Percentiles rank a stretch among this genome's conserved stretches.
phyloP scores from a whole-genome alignment of 2,329 filamentous ascomycete genomes.

The Penicillium sp. region DNA sequence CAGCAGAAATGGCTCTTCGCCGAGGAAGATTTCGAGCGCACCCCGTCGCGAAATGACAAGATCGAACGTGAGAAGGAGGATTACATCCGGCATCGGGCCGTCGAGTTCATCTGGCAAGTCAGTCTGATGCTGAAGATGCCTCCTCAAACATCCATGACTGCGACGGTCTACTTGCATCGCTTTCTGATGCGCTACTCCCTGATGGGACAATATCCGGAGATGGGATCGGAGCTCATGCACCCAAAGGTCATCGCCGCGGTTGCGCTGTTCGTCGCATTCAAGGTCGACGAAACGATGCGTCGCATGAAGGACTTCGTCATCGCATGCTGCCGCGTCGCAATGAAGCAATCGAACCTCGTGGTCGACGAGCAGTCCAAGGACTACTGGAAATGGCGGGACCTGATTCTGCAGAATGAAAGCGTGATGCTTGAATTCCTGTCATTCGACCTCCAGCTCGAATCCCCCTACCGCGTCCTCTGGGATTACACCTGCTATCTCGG shows the following conservation, averaged over 20 bases:
- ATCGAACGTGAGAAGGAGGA: slow-evolving; percentile 76
- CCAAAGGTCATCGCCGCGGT: slow-evolving; percentile 94
- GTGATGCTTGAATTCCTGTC: slow-evolving; percentile 87
- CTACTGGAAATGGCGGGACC: slow-evolving; percentile 97
- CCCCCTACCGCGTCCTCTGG: slow-evolving; percentile 82
- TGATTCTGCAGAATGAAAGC: slow-evolving; percentile 89
- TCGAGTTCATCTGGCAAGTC: slow-evolving; percentile 95
- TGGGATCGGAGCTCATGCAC: slow-evolving; percentile 67
- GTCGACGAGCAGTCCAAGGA: slow-evolving; percentile 98
- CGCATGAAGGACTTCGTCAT: slow-evolving; percentile 96
- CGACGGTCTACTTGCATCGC: slow-evolving; percentile 90
- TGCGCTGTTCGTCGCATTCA: slow-evolving; percentile 89
- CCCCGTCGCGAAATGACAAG: slow-evolving; percentile 83
- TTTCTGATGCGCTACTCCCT: slow-evolving; percentile 83
- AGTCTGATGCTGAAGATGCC: slow-evolving; percentile 55
- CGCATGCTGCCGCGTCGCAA: slow-evolving; percentile 88
- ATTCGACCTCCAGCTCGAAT: slow-evolving; percentile 89
- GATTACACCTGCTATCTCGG: slow-evolving; percentile 74
- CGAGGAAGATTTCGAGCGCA: slow-evolving; percentile 75
- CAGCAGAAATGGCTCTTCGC: slow-evolving; percentile 88
- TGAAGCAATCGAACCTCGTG: slow-evolving; percentile 86
- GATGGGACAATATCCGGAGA: slow-evolving; percentile 72
- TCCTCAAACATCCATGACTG: slow-evolving; percentile 74
- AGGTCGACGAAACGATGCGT: slow-evolving; percentile 94
- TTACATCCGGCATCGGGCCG: slow-evolving; percentile 79